Base-by-base conservation (phyloP, 495 filamentous ascomycete genomes). In the Xylaria flabelliformis region DNA sequence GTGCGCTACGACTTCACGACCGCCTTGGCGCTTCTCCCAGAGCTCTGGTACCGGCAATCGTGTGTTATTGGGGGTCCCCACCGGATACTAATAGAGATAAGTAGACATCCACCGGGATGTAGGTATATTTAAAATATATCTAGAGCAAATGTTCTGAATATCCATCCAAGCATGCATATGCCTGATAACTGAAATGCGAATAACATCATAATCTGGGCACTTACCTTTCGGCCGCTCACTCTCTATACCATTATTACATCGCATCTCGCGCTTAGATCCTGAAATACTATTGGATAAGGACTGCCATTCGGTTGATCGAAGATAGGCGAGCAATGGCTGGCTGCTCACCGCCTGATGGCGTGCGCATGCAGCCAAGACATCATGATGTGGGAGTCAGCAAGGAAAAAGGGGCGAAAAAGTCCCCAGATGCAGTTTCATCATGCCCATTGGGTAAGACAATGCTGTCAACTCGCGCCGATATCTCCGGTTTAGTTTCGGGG, bases 341-440 rank as follows among this genome's bases (percentile, higher is more conserved):
- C 56, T 56, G 72, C 71, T 77, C 77, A 79, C 77, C 75, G 77
- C 77, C 59, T 72, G 41, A 75, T 74, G 70, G 70, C 70, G 71
- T 74, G 67, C 72, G 75, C 68, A 74, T 69, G 69, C 64, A 62
- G 73, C 71, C 71, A 70, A 77, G 74, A 63, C 72, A 72, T 64
- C 44, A 66, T 34, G 61, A 53, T 65, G 61, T 32, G 12, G 62
- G 50, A 51, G 44, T 44, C 26, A 50, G 44, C 44, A 67, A 74
- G 55, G 50, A 24, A 42, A 58, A 41, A 46, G 44, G 66, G 68
- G 15, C 46, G 36, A 53, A 58, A 69, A 48, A 62, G 55, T 51
- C 46, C 73, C 69, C 68, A 71, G 73, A 73, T 61, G 67, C 29
- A 67, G 64, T 19, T 44, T 44, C 36, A 42, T 29, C 15, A n/a